A percentile compares a stretch with the other conserved stretches of the same genome.
Conservation (phyloP, 1,139 yeast genomes). For the Debaryomyces psychrophilus region DNA sequence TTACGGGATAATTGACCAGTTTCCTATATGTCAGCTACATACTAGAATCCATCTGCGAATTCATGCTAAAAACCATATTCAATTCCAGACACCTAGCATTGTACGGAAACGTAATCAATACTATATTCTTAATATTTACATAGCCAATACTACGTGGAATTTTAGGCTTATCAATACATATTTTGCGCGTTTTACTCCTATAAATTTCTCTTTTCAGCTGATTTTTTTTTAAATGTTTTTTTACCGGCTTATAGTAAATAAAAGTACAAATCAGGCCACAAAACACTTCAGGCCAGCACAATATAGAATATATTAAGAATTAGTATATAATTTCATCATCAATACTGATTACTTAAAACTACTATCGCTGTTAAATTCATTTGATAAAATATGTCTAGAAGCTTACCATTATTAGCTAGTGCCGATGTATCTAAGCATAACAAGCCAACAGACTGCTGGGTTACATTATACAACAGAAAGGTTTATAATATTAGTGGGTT, state of each 20-base stretch:
- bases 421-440: slow-evolving; percentile 54
- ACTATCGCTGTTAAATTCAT: background rate
- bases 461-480: slow-evolving; percentile 70
- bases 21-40: no score
- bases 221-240: background rate
- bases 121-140: background rate
- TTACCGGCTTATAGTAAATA: background rate
- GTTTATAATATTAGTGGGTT: slow-evolving; percentile 82
- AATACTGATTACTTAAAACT: background rate
- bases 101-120: background rate
- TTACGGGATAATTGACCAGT: no score
- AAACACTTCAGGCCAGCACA: background rate
- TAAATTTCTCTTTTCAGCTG: slow-evolving; percentile 2
- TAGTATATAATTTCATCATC: background rate
- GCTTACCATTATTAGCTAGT: slow-evolving; percentile 38
- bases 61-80: no score
- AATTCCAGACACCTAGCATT: no score
- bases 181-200: slow-evolving; percentile 6
- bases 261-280: slow-evolving; percentile 3
- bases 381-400: slow-evolving; percentile 24
- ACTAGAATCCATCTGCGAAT: background rate
- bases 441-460: slow-evolving; percentile 67
- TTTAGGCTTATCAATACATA: background rate
- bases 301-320: background rate
- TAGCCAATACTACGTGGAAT: background rate